A percentile compares a stretch with the other conserved stretches of the same genome.
Evolutionary conservation across 1,139 yeast species (phyloP).

Genomic region (Geotrichum australiense): DNA sequence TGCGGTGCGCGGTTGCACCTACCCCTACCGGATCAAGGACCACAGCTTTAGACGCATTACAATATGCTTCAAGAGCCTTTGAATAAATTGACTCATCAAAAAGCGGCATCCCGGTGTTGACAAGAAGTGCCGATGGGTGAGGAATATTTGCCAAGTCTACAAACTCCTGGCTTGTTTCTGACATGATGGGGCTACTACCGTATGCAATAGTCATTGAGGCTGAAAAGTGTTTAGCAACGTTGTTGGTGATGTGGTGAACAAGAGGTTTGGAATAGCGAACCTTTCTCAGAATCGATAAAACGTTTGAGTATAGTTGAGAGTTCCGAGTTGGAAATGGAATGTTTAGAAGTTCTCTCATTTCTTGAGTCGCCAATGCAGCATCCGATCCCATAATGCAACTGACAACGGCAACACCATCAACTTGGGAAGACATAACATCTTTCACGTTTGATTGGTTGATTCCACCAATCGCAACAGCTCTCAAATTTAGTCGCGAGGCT

Average conservation of each 20-base stretch:
- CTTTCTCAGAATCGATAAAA: constrained; percentile 17
- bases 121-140: constrained; percentile 44
- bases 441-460: constrained; percentile 59
- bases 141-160: constrained; percentile 55
- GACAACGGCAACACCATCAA: constrained; percentile 82
- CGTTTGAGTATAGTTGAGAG: background rate
- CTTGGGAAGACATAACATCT: constrained; percentile 42
- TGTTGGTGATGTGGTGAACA: constrained; percentile 83
- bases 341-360: constrained; percentile 23
- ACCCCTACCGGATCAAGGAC: constrained; percentile 90
- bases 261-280: constrained; percentile 41
- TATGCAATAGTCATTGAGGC: constrained; percentile 85
- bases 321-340: constrained; percentile 18
- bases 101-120: constrained; percentile 72
- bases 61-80: constrained; percentile 55
- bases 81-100: constrained; percentile 37
- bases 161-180: constrained; percentile 67
- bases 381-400: constrained; percentile 77
- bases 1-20: constrained; percentile 67
- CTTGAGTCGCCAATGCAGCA: constrained; percentile 50
- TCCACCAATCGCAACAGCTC: constrained; percentile 82
- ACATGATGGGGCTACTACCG: constrained; percentile 90
- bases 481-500: no score
- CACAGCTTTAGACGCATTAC: constrained; percentile 50
- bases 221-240: constrained; percentile 81